phyloP scores from a whole-genome alignment of 176 grass and related monocot genomes.

The Oryza rufipogon region DNA sequence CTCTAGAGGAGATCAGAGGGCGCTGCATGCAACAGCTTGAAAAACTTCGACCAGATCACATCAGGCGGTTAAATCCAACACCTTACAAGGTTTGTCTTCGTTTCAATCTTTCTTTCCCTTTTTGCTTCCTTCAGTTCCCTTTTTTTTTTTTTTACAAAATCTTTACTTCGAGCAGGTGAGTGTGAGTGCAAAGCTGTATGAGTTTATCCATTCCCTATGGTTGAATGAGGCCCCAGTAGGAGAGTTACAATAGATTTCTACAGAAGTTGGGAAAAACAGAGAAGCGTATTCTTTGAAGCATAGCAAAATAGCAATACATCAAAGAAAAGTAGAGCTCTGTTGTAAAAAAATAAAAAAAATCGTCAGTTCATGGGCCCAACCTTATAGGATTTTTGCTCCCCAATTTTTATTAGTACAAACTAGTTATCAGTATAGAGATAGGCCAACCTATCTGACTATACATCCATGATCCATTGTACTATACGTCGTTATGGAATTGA shows the following conservation, averaged over 20 bases:
- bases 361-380: constrained; percentile 13
- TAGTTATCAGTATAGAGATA: constrained; percentile 36
- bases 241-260: constrained; percentile 65
- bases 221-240: constrained; percentile 87
- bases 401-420: constrained; percentile 24
- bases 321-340: constrained; percentile 26
- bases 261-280: constrained; percentile 38
- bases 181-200: constrained; percentile 82
- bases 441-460: constrained; percentile 14
- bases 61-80: constrained; percentile 90
- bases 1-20: constrained; percentile 72
- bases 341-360: not conserved
- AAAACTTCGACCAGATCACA: constrained; percentile 84
- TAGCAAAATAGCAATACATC: constrained; percentile 21
- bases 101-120: not conserved
- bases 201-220: constrained; percentile 93
- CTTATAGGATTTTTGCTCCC: constrained; percentile 37
- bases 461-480: constrained; percentile 48
- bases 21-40: constrained; percentile 92
- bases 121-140: not conserved
- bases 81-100: constrained; percentile 86
- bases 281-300: constrained; percentile 48
- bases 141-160: constrained; percentile 2
- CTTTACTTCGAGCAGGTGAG: constrained; percentile 64
- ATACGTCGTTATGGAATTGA: not conserved